Percentiles rank a stretch among this genome's conserved stretches.
Conservation (phyloP, 768 basidiomycete genomes). For the Termitomyces sp. region DNA sequence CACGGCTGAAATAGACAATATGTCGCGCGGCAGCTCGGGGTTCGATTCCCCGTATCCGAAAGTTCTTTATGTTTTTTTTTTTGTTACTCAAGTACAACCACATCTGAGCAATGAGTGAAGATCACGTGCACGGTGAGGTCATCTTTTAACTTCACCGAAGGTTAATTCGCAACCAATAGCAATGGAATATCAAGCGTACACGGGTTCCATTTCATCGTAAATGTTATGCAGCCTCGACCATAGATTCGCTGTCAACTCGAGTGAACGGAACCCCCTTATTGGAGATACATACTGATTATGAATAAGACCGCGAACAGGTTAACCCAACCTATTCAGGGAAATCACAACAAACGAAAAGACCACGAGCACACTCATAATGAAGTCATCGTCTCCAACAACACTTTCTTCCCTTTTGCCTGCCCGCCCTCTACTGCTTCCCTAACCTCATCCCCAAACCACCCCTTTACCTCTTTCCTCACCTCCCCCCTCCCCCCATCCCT, state of each 20-base stretch:
- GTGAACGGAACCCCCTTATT: too few species aligned
- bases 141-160: too few species aligned
- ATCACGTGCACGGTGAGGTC: too few species aligned
- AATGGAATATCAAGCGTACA: too few species aligned
- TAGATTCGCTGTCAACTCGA: too few species aligned
- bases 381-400: slow-evolving; percentile 59
- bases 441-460: slow-evolving; percentile 55
- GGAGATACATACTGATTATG: too few species aligned
- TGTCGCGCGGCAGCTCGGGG: slow-evolving; percentile 54
- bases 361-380: slow-evolving; percentile 21
- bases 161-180: too few species aligned
- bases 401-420: slow-evolving; percentile 64
- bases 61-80: too few species aligned
- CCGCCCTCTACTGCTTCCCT: slow-evolving; percentile 45
- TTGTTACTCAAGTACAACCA: neutral
- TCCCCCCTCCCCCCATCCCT: slow-evolving; percentile 31
- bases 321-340: neutral
- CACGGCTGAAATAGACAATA: too few species aligned
- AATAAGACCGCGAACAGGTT: neutral
- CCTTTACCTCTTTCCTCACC: slow-evolving; percentile 42
- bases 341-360: neutral
- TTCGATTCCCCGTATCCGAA: slow-evolving; percentile 50
- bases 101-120: too few species aligned
- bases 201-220: too few species aligned
- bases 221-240: too few species aligned